phyloP scores from a whole-genome alignment of 2,329 filamentous ascomycete genomes.

The Knufia fluminis region DNA sequence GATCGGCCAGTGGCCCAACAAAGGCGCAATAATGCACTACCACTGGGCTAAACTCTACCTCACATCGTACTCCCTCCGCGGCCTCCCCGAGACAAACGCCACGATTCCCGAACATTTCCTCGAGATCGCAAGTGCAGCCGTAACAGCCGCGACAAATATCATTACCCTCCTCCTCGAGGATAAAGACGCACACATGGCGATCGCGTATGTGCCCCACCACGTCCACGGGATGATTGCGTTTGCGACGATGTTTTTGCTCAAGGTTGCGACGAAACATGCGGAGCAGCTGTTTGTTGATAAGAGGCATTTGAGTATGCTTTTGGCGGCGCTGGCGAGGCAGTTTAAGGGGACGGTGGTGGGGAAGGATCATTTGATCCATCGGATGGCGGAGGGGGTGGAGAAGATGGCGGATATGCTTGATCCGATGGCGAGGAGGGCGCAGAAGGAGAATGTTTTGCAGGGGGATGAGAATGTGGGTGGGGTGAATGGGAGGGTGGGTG shows the following conservation, averaged over 20 bases:
- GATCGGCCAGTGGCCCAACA: conserved; percentile 41
- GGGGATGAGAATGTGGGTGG: no score
- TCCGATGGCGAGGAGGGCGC: not conserved
- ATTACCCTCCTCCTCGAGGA: conserved; percentile 36
- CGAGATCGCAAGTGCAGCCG: conserved; percentile 36
- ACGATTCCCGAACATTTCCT: conserved; percentile 29
- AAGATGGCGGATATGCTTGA: conserved; percentile 25
- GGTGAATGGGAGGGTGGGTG: not conserved
- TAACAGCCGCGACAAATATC: conserved; percentile 35
- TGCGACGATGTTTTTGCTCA: conserved; percentile 38
- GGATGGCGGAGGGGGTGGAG: conserved; percentile 27
- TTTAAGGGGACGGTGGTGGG: conserved; percentile 25
- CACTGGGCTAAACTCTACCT: conserved; percentile 44
- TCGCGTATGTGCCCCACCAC: conserved; percentile 38
- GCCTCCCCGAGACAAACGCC: conserved; percentile 35
- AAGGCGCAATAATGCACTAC: conserved; percentile 42
- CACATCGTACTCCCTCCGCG: conserved; percentile 42
- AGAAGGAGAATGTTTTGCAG: no score
- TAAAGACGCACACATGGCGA: conserved; percentile 33
- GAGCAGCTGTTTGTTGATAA: conserved; percentile 28
- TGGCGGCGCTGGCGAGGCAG: conserved; percentile 25
- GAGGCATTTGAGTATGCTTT: conserved; percentile 22
- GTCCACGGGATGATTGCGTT: conserved; percentile 41
- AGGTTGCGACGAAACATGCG: conserved; percentile 35
- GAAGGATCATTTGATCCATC: conserved; percentile 27